Evolutionary conservation across 148 eudicot genomes (phyloP).

Genomic region (Oxyria digyna): DNA sequence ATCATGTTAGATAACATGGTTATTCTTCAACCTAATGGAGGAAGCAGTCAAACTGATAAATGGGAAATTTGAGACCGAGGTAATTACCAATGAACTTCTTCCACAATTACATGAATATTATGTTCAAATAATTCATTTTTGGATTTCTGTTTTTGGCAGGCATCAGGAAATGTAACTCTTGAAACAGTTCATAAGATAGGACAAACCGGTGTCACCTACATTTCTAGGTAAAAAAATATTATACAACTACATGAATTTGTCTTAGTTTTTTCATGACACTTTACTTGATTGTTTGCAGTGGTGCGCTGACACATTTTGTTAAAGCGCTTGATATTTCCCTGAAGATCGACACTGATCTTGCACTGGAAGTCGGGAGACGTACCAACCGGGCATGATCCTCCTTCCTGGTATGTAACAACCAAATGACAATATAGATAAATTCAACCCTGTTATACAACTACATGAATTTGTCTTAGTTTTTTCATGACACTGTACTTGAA

Average conservation of each 20-base stretch:
- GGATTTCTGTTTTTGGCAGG: constrained; percentile 34
- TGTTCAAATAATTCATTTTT: not conserved
- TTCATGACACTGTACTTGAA: too few species aligned
- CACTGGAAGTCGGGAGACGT: constrained; percentile 85
- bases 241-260: not conserved
- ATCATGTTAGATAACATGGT: constrained; percentile 99
- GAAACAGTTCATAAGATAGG: constrained; percentile 76
- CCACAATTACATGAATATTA: not conserved
- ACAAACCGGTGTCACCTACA: constrained; percentile 81
- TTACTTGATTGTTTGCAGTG: too few species aligned
- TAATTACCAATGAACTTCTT: constrained; percentile 12
- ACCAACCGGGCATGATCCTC: constrained; percentile 62
- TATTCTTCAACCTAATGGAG: constrained; percentile 50
- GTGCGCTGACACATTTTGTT: constrained; percentile 81
- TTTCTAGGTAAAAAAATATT: constrained; percentile 51
- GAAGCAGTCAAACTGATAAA: constrained; percentile 64
- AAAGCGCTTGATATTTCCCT: constrained; percentile 86
- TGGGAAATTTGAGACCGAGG: constrained; percentile 88
- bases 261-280: not conserved
- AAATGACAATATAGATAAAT: too few species aligned
- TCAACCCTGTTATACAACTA: too few species aligned
- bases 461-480: not conserved
- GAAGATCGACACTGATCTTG: constrained; percentile 85
- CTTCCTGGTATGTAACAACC: not conserved
- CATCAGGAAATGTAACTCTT: constrained; percentile 94